Evolutionary conservation across 192 early-diverging fungal genomes (phyloP).

Genomic region (Backusella psychrophila): DNA sequence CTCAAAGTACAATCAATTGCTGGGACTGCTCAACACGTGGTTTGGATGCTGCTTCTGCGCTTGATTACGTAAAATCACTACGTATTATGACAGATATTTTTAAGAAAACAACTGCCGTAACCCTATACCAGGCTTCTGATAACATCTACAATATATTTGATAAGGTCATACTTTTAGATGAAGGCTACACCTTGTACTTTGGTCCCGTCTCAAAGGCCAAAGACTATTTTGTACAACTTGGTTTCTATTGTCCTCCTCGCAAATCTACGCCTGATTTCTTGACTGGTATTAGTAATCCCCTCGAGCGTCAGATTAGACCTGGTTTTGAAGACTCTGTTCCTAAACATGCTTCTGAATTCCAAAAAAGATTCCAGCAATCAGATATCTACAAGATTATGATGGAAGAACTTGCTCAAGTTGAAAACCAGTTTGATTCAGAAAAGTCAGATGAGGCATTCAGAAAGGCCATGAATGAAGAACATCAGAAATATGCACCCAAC

Average conservation of each 20-base stretch:
- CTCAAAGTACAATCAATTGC: slow-evolving; percentile 52
- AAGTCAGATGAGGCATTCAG: slow-evolving; percentile 34
- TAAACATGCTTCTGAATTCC: slow-evolving; percentile 60
- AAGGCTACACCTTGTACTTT: slow-evolving; percentile 68
- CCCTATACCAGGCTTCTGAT: slow-evolving; percentile 69
- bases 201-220: slow-evolving; percentile 59
- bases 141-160: slow-evolving; percentile 76
- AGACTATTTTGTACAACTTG: slow-evolving; percentile 60
- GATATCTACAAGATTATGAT: slow-evolving; percentile 36
- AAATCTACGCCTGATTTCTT: slow-evolving; percentile 73
- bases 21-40: slow-evolving; percentile 71
- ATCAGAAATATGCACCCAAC: slow-evolving; percentile 47
- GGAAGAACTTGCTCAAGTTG: slow-evolving; percentile 42
- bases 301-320: slow-evolving; percentile 44
- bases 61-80: slow-evolving; percentile 76
- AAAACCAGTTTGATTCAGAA: slow-evolving; percentile 28
- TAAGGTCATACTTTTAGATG: slow-evolving; percentile 62
- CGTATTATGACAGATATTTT: slow-evolving; percentile 71
- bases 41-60: slow-evolving; percentile 79
- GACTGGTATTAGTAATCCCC: slow-evolving; percentile 65
- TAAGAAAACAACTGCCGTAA: slow-evolving; percentile 55
- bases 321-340: slow-evolving; percentile 63
- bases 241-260: slow-evolving; percentile 60
- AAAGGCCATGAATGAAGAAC: slow-evolving; percentile 51
- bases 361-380: slow-evolving; percentile 48